Conservation (phyloP, 2,329 filamentous ascomycete species). For the Curvularia verruculosa region DNA sequence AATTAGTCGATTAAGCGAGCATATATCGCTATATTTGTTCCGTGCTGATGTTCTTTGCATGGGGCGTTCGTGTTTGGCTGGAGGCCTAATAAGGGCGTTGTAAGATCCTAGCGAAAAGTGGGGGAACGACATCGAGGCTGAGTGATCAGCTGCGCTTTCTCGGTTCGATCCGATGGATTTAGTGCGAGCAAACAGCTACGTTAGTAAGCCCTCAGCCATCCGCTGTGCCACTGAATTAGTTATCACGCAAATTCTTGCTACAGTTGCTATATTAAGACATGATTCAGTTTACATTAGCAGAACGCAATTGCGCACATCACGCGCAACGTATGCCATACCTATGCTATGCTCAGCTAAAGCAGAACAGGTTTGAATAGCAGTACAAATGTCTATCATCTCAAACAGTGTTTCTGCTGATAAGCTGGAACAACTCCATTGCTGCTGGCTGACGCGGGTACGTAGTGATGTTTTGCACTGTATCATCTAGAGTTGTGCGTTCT, state of each 20-base stretch:
- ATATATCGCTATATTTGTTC: slow-evolving; percentile 1
- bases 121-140: slow-evolving; percentile 2
- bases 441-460: not conserved
- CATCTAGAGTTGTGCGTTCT: not conserved
- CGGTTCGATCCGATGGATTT: not conserved
- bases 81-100: not conserved
- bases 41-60: slow-evolving; percentile 2
- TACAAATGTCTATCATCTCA: not conserved
- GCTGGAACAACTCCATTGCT: not conserved
- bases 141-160: not conserved
- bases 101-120: slow-evolving; percentile 4
- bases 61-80: not conserved
- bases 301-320: not conserved
- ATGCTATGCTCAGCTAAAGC: too few species aligned
- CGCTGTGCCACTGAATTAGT: not conserved
- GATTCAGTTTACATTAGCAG: not conserved
- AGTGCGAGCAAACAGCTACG: not conserved
- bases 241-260: not conserved
- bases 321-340: not conserved
- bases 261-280: not conserved
- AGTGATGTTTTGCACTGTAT: not conserved
- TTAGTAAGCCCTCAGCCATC: not conserved
- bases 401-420: not conserved
- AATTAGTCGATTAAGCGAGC: slow-evolving; percentile 3
- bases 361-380: not conserved